Base-by-base conservation (phyloP, 768 basidiomycete genomes). In the Udeniomyces megalosporus region DNA sequence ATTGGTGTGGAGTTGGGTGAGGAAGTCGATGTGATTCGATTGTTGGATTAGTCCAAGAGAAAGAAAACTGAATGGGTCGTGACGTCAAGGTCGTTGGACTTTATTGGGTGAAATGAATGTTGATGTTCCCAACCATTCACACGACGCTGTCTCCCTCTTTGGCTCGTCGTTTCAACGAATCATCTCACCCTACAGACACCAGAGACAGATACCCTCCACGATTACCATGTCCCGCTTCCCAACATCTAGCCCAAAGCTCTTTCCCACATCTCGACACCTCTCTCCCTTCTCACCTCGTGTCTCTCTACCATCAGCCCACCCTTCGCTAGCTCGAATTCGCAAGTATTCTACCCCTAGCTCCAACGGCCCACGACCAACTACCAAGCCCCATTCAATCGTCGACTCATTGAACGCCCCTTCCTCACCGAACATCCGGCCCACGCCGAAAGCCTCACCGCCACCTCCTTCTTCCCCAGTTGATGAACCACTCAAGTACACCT, bases 191-290 rank as follows among this genome's bases (percentile, higher is more conserved):
- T 35, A 49, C 8, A 2, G 6, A 17, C 28, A 58, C 34, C 17
- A 51, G 22, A 5, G 2, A 8, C 15, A n/a, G 0, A 38, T 52
- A 26, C 62, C 67, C 61, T 26, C 17, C 2, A 51, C 65, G 48
- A 62, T 68, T 54, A 32, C 65, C 29, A 31, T 60, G 4, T 48
- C 62, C 45, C 4, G 50, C n/a, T 12, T 67, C 62, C 58, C 31
- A 56, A 31, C 38, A 20, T 4, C 58, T n/a, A 12, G 35, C 57
- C 35, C 50, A 28, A 48, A 46, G 26, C 45, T 35, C 50, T 15
- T 34, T 35, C 29, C 24, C 65, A 15, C 65, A 44, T 31, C 48
- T 46, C 24, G 63, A 60, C 46, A 50, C 44, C 20, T 44, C 22
- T 2, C n/a, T 3, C 6, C 66, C 56, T 53, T 28, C 58, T 26